Evolutionary conservation across 2,329 filamentous ascomycete genomes (phyloP).

Genomic region (Alternaria brassicicola): DNA sequence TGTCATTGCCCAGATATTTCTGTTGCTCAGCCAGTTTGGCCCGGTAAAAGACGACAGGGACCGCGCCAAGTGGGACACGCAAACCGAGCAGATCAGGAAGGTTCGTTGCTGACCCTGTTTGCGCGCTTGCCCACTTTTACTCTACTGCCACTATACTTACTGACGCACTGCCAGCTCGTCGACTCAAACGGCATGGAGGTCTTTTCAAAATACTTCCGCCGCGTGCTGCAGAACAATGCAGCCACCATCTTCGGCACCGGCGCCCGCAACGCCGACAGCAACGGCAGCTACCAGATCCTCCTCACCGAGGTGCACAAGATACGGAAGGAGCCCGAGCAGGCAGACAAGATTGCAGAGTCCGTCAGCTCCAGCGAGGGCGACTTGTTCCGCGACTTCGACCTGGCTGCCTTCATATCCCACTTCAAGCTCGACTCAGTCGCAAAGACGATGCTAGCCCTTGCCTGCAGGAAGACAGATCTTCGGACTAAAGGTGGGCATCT

Average conservation of each 20-base stretch:
- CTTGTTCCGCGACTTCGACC: constrained; percentile 92
- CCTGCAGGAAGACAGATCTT: constrained; percentile 84
- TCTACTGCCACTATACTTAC: constrained; percentile 3
- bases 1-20: constrained; percentile 91
- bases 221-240: constrained; percentile 89
- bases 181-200: constrained; percentile 99
- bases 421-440: constrained; percentile 90
- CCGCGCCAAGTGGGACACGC: constrained; percentile 87
- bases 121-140: constrained; percentile 1
- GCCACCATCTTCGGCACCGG: constrained; percentile 85
- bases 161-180: constrained; percentile 69
- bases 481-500: constrained; percentile 78
- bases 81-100: constrained; percentile 90
- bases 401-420: constrained; percentile 94
- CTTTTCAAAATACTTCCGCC: constrained; percentile 92
- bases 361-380: constrained; percentile 91
- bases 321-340: constrained; percentile 77
- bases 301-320: constrained; percentile 86
- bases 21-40: constrained; percentile 73
- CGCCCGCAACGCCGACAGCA: constrained; percentile 73
- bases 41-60: constrained; percentile 95
- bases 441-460: constrained; percentile 85
- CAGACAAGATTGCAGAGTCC: constrained; percentile 88
- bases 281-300: constrained; percentile 83
- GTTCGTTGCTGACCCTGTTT: constrained; percentile 57